Conservation (phyloP, 129 eudicot genomes). For the Flaveria sonorensis region DNA sequence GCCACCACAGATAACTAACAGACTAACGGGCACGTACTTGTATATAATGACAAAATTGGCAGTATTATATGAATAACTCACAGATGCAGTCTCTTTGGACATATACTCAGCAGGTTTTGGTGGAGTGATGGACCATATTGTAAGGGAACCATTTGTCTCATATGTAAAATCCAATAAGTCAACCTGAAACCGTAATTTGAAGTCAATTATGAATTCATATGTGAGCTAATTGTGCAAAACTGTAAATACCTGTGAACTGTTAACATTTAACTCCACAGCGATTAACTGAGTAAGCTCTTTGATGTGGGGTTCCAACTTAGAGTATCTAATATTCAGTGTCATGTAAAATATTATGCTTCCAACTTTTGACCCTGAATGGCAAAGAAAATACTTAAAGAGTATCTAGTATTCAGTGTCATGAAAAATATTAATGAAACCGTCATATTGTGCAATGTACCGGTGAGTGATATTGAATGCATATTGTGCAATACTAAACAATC, state of each 20-base stretch:
- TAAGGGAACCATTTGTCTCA: conserved; percentile 62
- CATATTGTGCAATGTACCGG: background rate
- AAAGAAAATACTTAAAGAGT: background rate
- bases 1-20: conserved; percentile 23
- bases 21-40: background rate
- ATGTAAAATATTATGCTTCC: conserved; percentile 66
- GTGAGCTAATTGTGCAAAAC: background rate
- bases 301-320: conserved; percentile 60
- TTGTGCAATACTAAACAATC: background rate
- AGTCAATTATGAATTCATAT: background rate
- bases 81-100: conserved; percentile 67
- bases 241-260: conserved; percentile 66
- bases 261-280: conserved; percentile 63
- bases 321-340: conserved; percentile 49
- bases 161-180: conserved; percentile 51
- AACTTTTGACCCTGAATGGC: conserved; percentile 58
- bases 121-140: conserved; percentile 78
- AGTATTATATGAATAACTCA: conserved; percentile 22
- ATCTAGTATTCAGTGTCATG: background rate
- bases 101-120: conserved; percentile 58
- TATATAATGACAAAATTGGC: background rate
- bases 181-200: conserved; percentile 52
- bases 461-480: conserved; percentile 3
- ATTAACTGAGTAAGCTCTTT: conserved; percentile 56
- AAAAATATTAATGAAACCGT: background rate